phyloP scores from a whole-genome alignment of 805 yeast genomes.

The Brettanomyces bruxellensis region DNA sequence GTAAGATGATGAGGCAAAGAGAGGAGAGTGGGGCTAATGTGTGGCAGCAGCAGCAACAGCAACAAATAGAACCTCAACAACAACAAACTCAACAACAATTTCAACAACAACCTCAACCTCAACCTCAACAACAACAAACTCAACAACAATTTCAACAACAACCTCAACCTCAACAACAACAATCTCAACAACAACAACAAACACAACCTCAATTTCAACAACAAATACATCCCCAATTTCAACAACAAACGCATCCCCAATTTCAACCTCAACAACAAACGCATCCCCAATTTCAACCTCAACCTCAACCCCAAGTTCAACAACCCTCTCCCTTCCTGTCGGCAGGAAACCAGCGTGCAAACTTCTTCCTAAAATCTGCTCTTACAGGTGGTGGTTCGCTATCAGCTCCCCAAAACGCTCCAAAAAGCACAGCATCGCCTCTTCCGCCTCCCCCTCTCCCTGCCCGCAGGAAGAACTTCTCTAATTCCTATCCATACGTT shows the following conservation, averaged over 20 bases:
- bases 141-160: neutral
- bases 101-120: constrained; percentile 1
- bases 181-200: neutral
- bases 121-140: neutral
- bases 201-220: neutral
- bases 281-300: neutral
- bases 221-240: constrained; percentile 1
- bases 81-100: neutral
- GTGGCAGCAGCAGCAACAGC: neutral
- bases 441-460: constrained; percentile 2
- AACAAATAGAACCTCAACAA: too few species aligned
- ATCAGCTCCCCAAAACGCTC: neutral
- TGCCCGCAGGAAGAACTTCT: constrained; percentile 6
- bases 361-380: constrained; percentile 16
- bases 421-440: neutral
- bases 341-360: constrained; percentile 6
- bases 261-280: neutral
- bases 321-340: neutral
- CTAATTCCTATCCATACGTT: constrained; percentile 21
- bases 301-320: neutral
- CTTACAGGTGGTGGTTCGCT: constrained; percentile 3
- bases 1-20: constrained; percentile 31
- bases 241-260: neutral
- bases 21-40: neutral
- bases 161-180: neutral